Conservation (phyloP, 805 yeast species). For the Yarrowia sp. region DNA sequence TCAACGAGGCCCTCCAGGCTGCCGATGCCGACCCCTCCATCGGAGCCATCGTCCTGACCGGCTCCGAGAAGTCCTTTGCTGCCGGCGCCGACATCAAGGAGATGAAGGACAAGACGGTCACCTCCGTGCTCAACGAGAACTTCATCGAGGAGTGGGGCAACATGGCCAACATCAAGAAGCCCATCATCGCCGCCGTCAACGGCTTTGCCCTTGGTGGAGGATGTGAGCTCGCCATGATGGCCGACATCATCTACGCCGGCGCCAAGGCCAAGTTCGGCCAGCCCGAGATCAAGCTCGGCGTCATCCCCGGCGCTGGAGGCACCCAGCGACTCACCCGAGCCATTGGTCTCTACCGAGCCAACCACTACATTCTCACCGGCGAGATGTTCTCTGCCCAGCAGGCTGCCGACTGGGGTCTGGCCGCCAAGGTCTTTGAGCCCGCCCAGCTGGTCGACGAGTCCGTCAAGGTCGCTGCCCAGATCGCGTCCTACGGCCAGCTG, state of each 20-base stretch:
- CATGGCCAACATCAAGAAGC: conserved; percentile 44
- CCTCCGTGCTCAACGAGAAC: conserved; percentile 40
- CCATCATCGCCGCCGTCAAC: conserved; percentile 54
- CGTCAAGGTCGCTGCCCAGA: conserved; percentile 45
- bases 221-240: conserved; percentile 54
- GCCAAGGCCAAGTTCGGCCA: conserved; percentile 51
- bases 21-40: conserved; percentile 42
- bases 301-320: conserved; percentile 52
- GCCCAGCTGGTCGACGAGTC: conserved; percentile 46
- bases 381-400: conserved; percentile 45
- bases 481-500: conserved; percentile 45
- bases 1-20: conserved; percentile 41
- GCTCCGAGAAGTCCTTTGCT: conserved; percentile 49
- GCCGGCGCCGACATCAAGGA: conserved; percentile 59
- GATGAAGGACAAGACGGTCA: conserved; percentile 44
- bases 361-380: conserved; percentile 49
- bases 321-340: conserved; percentile 45
- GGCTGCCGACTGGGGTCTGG: conserved; percentile 51
- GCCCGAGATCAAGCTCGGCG: conserved; percentile 49
- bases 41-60: conserved; percentile 51
- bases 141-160: conserved; percentile 46
- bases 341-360: conserved; percentile 44
- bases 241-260: conserved; percentile 52
- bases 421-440: conserved; percentile 44
- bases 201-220: conserved; percentile 60